phyloP scores from a whole-genome alignment of 2,329 filamentous ascomycete genomes.

The Botrytis aclada region DNA sequence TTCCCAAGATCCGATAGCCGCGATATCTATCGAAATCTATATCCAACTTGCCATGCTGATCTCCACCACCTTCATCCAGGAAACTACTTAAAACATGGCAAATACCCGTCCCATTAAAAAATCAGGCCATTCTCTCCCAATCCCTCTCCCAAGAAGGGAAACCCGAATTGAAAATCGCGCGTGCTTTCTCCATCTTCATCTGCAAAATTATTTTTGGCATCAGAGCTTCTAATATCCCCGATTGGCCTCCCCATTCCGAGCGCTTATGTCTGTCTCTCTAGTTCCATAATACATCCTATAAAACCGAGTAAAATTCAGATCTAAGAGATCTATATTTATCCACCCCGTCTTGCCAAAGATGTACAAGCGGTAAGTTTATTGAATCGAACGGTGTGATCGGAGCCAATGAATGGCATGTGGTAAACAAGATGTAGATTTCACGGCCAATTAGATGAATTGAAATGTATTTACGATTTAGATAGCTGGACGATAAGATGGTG shows the following conservation, averaged over 20 bases:
- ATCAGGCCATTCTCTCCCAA: not conserved
- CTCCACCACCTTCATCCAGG: not conserved
- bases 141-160: not conserved
- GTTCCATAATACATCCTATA: not conserved
- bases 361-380: constrained; percentile 4
- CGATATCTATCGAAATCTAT: constrained; percentile 7
- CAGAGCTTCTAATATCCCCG: not conserved
- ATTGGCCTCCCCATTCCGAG: not conserved
- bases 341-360: not conserved
- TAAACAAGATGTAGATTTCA: not conserved
- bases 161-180: not conserved
- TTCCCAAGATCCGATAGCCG: constrained; percentile 8
- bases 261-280: not conserved
- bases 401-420: not conserved
- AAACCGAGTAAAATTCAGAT: not conserved
- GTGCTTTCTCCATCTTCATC: not conserved
- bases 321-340: constrained; percentile 13
- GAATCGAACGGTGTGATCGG: not conserved
- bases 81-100: not conserved
- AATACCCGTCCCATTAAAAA: not conserved
- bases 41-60: not conserved
- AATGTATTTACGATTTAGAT: not conserved
- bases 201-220: not conserved
- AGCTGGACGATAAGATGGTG: not conserved
- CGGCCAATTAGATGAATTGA: not conserved